phyloP scores from a whole-genome alignment of 164 flowering plant species.

The Brasenia schreberi region DNA sequence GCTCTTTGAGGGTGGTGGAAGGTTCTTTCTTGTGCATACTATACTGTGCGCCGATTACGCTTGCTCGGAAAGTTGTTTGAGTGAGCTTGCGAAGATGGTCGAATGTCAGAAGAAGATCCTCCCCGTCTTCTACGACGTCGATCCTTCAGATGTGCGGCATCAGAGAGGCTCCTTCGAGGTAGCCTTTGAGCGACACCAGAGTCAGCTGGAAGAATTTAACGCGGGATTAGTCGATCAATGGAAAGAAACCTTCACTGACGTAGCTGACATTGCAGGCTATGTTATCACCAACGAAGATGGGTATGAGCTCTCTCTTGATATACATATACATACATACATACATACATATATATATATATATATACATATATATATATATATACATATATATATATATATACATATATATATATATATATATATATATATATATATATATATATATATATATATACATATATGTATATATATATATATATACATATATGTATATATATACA shows the following conservation, averaged over 20 bases:
- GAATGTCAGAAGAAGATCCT: neutral
- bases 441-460: too few species aligned
- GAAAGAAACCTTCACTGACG: neutral
- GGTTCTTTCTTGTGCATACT: neutral
- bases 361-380: too few species aligned
- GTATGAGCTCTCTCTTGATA: neutral
- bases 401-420: too few species aligned
- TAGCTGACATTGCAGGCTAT: neutral
- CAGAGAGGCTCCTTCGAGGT: neutral
- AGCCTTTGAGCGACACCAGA: neutral
- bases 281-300: neutral
- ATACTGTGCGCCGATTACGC: constrained; percentile 4
- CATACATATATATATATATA: too few species aligned
- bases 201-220: neutral
- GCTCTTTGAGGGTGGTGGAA: constrained; percentile 1
- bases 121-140: constrained; percentile 1
- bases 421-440: too few species aligned
- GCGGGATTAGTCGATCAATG: neutral
- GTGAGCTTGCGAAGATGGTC: neutral
- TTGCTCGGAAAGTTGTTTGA: neutral
- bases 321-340: too few species aligned
- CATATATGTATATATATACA: too few species aligned
- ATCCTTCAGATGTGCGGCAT: neutral
- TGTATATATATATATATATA: too few species aligned
- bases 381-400: too few species aligned